phyloP scores from a whole-genome alignment of 2,329 filamentous ascomycete species.

The Lasiodiplodia citricola region DNA sequence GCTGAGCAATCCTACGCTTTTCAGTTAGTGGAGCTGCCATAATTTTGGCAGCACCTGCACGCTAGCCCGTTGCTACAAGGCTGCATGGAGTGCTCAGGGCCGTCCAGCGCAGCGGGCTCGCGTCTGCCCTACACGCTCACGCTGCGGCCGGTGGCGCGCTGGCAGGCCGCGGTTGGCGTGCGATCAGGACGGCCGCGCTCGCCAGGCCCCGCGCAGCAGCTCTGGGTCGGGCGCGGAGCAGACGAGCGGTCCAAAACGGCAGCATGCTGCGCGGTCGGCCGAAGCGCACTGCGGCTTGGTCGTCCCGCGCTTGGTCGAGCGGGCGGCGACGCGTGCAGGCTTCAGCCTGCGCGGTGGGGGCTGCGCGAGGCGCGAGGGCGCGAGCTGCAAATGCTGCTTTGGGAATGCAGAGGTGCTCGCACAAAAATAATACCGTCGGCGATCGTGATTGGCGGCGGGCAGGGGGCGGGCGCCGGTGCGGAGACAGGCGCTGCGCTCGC shows the following conservation, averaged over 20 bases:
- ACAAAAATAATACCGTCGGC: neutral
- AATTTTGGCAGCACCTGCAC: conserved; percentile 34
- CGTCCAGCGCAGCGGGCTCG: conserved; percentile 18
- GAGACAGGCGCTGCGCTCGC: neutral
- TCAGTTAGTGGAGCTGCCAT: conserved; percentile 29
- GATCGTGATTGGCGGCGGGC: neutral
- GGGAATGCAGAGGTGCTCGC: neutral
- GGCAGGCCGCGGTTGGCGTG: neutral
- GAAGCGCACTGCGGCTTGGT: conserved; percentile 13
- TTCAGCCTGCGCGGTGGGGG: conserved; percentile 16
- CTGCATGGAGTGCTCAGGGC: conserved; percentile 30
- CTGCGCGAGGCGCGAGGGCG: neutral
- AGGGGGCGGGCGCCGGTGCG: neutral
- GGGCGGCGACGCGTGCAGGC: conserved; percentile 6
- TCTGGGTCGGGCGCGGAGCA: conserved; percentile 11
- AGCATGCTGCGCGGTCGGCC: conserved; percentile 25
- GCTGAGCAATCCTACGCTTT: conserved; percentile 28
- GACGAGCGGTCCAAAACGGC: conserved; percentile 23
- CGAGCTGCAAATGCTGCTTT: neutral
- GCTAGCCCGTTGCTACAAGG: conserved; percentile 34
- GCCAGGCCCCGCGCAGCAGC: conserved; percentile 7
- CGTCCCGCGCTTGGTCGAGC: conserved; percentile 13
- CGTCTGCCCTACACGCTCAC: conserved; percentile 1
- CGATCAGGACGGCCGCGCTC: neutral
- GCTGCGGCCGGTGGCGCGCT: conserved; percentile 15